Conservation (phyloP, 306 rosid species). For the Dryas drummondii region DNA sequence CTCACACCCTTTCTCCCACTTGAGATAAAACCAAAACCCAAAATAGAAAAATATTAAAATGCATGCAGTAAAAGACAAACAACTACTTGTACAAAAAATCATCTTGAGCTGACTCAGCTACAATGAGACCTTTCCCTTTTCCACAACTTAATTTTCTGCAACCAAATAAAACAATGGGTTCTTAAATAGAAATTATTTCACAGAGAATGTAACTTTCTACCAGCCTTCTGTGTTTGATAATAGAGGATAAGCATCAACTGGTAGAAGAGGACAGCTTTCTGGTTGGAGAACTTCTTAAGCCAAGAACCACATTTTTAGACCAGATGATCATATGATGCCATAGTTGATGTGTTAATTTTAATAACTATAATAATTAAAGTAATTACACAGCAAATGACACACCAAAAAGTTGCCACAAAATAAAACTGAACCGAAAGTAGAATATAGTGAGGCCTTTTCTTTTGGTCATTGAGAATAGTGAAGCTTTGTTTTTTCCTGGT, state of each 20-base stretch:
- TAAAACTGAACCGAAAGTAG: background rate
- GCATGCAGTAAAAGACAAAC: background rate
- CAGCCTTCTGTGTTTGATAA: background rate
- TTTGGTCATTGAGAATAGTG: background rate
- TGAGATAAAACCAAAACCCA: too few species aligned
- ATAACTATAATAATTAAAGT: too few species aligned
- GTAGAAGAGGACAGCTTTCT: too few species aligned
- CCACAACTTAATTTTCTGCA: background rate
- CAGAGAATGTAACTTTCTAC: too few species aligned
- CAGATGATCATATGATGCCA: too few species aligned
- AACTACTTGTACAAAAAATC: background rate
- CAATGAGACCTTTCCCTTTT: background rate
- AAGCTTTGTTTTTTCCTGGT: background rate
- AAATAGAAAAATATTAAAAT: background rate
- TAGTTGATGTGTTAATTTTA: too few species aligned
- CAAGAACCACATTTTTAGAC: too few species aligned
- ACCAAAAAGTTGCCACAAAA: background rate
- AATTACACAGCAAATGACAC: too few species aligned
- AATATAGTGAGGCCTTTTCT: background rate
- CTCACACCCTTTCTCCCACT: too few species aligned
- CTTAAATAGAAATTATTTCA: background rate
- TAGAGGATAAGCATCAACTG: background rate
- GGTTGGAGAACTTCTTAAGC: too few species aligned
- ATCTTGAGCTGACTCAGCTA: constrained; percentile 10
- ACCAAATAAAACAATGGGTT: constrained; percentile 2